Percentiles rank a stretch among this genome's conserved stretches.
Evolutionary conservation across 2,329 filamentous ascomycete species (phyloP).

Genomic region (Colletotrichum theobromicola): DNA sequence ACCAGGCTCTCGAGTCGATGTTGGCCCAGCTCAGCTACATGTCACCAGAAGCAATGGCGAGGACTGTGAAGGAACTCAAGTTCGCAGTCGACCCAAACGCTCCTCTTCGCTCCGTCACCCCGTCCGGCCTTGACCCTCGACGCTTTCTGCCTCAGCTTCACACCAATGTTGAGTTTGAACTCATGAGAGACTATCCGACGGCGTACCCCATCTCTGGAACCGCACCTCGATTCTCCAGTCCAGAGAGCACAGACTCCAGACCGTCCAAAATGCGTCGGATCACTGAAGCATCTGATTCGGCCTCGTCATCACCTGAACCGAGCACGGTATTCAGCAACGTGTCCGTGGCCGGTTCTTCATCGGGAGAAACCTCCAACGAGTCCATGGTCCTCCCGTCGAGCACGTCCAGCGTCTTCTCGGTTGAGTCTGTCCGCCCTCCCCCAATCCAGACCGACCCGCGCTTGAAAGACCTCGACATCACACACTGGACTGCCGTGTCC

Average conservation of each 20-base stretch:
- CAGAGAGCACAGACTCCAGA: background rate
- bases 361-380: background rate
- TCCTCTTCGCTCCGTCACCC: background rate
- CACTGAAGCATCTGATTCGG: background rate
- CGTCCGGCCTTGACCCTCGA: background rate
- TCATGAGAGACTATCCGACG: slow-evolving; percentile 1
- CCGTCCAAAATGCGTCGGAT: slow-evolving; percentile 8
- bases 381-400: background rate
- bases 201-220: slow-evolving; percentile 8
- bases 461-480: slow-evolving; percentile 31
- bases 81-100: slow-evolving; percentile 24
- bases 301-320: background rate
- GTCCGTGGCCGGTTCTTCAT: background rate
- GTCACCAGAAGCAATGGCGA: slow-evolving; percentile 18
- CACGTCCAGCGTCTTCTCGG: slow-evolving; percentile 20
- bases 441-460: slow-evolving; percentile 27
- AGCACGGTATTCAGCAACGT: background rate
- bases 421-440: slow-evolving; percentile 20
- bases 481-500: slow-evolving; percentile 37
- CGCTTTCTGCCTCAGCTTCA: slow-evolving; percentile 5
- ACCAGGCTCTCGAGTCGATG: background rate
- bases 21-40: slow-evolving; percentile 26
- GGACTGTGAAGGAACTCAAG: slow-evolving; percentile 25
- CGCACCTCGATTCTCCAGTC: background rate
- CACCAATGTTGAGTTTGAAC: slow-evolving; percentile 15